These are phyloP conservation scores for Vicia sativa DNA, from an alignment of 306 rosid genomes.

Conservation along the genomic window DNA sequence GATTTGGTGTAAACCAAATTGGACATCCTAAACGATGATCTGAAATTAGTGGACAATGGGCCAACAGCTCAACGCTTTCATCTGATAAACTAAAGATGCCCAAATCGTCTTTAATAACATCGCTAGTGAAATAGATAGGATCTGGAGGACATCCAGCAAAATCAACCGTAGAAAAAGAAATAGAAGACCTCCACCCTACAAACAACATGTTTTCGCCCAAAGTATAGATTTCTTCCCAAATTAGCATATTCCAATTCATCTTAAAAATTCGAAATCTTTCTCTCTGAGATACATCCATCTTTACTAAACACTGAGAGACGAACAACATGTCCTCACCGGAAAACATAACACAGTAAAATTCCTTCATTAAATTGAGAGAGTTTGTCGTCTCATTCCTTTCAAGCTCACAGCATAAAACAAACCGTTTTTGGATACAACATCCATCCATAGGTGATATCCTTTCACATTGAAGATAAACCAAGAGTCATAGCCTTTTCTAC, in stretches of 20 bases:
- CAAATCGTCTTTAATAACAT: no score
- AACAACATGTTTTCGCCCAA: constrained; percentile 59
- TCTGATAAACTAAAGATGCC: no score
- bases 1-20: no score
- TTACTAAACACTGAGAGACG: neutral
- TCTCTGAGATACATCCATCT: no score
- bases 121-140: no score
- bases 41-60: no score
- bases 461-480: constrained; percentile 41
- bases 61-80: no score
- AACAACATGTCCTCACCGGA: no score
- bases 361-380: no score
- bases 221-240: constrained; percentile 52
- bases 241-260: constrained; percentile 49
- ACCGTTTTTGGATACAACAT: constrained; percentile 26
- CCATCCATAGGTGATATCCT: neutral
- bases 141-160: no score
- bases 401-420: constrained; percentile 58
- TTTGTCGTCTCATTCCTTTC: constrained; percentile 31
- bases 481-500: constrained; percentile 42
- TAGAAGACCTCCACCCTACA: constrained; percentile 55
- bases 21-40: no score
- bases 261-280: constrained; percentile 45
- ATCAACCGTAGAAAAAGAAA: constrained; percentile 40
- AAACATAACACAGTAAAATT: no score